Conservation (phyloP, 495 filamentous ascomycete genomes). For the Neurospora sp. region DNA sequence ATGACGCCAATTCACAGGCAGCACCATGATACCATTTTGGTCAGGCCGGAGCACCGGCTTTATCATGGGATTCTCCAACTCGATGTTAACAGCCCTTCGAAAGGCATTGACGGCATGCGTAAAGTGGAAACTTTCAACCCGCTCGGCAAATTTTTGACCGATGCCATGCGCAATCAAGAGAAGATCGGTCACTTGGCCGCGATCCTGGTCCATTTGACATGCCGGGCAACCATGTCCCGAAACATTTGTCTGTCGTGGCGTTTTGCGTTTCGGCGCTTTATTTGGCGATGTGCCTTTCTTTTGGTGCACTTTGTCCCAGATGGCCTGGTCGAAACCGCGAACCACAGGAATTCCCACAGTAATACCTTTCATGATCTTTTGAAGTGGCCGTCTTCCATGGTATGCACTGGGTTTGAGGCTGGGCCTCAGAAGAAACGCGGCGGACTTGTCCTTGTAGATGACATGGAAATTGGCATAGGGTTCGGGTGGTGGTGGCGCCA, state of each 20-base stretch:
- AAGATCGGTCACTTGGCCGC: constrained; percentile 72
- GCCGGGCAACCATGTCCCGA: constrained; percentile 29
- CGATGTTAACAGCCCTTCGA: constrained; percentile 75
- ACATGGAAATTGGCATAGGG: constrained; percentile 60
- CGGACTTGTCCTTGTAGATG: constrained; percentile 65
- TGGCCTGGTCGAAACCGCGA: constrained; percentile 68
- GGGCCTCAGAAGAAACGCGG: constrained; percentile 72
- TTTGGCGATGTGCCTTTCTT: constrained; percentile 26
- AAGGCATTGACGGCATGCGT: constrained; percentile 91
- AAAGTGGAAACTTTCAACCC: constrained; percentile 93
- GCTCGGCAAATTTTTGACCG: constrained; percentile 91
- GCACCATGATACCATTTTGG: constrained; percentile 46
- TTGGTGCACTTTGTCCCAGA: constrained; percentile 67
- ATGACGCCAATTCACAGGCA: constrained; percentile 76
- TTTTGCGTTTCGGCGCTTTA: constrained; percentile 30
- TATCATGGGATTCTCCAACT: constrained; percentile 64
- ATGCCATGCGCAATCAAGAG: constrained; percentile 91
- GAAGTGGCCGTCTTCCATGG: constrained; percentile 64
- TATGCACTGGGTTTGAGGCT: constrained; percentile 72
- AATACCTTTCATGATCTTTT: constrained; percentile 73
- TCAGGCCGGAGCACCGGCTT: constrained; percentile 61
- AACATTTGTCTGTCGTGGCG: not conserved
- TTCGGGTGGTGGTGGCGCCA: constrained; percentile 15
- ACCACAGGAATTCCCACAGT: constrained; percentile 78
- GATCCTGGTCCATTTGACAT: constrained; percentile 47